Conservation (phyloP, 1,284 basidiomycete species). For the Marasmius tenuissimus region DNA sequence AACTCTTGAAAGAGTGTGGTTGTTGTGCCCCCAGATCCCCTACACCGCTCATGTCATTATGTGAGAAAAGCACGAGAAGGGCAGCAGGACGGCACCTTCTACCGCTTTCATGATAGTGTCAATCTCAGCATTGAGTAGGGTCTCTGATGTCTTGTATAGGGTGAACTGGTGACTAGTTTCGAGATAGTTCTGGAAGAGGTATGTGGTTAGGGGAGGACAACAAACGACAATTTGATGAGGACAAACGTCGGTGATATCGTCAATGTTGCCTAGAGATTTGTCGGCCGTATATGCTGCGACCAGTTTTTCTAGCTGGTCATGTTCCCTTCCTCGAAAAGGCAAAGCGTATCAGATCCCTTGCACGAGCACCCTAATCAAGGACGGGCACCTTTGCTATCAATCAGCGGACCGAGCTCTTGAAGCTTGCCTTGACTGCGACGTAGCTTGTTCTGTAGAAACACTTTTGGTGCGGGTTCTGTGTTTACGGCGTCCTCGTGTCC, state of each 20-base stretch:
- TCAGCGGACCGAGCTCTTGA: constrained; percentile 54
- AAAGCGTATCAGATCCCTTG: constrained; percentile 4
- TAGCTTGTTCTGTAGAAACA: constrained; percentile 79
- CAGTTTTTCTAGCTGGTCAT: constrained; percentile 50
- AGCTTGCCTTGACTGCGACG: constrained; percentile 56
- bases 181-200: constrained; percentile 53
- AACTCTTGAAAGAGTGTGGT: constrained; percentile 80
- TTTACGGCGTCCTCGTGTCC: constrained; percentile 55
- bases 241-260: constrained; percentile 67
- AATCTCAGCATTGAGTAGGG: constrained; percentile 57
- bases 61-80: constrained; percentile 2
- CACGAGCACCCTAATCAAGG: background rate
- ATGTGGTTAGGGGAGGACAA: constrained; percentile 1
- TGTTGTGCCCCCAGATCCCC: constrained; percentile 70
- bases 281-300: constrained; percentile 54
- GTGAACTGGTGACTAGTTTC: constrained; percentile 63
- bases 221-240: background rate
- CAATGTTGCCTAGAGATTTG: constrained; percentile 55
- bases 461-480: constrained; percentile 65
- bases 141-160: constrained; percentile 53
- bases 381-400: constrained; percentile 61
- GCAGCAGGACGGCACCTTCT: constrained; percentile 50
- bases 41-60: constrained; percentile 25
- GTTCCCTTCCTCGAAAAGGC: constrained; percentile 49
- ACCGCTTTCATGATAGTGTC: constrained; percentile 63